Percentiles rank a stretch among this genome's conserved stretches.
Conservation (phyloP, 176 grass and related monocot genomes). For the Thinopyrum elongatum region DNA sequence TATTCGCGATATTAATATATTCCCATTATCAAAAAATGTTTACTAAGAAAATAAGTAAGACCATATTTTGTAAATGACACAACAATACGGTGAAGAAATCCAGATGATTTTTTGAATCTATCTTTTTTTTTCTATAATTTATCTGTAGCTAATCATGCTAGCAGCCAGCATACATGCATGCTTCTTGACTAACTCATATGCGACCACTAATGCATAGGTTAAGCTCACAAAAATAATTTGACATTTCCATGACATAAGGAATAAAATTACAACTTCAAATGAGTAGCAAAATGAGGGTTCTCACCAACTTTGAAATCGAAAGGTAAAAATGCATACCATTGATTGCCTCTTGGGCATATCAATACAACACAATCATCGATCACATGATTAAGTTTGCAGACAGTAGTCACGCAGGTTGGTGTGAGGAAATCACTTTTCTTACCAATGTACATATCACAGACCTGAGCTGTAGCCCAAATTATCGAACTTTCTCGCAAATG, state of each 20-base stretch:
- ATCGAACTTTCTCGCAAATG: not conserved
- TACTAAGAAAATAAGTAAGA: not conserved
- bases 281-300: not conserved
- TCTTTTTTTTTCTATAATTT: not conserved
- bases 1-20: too few species aligned
- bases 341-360: not conserved
- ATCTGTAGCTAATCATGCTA: not conserved
- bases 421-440: not conserved
- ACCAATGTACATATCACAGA: not conserved
- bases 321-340: not conserved
- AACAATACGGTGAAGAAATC: too few species aligned
- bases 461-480: not conserved
- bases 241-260: not conserved
- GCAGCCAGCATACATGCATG: not conserved
- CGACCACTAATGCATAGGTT: not conserved
- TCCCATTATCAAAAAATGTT: too few species aligned
- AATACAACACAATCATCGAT: not conserved
- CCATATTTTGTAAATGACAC: too few species aligned
- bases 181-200: not conserved
- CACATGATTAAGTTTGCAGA: not conserved
- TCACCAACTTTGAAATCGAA: not conserved
- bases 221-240: not conserved
- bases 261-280: not conserved
- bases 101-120: not conserved
- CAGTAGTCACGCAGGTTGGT: not conserved